Conservation (phyloP, 2,329 filamentous ascomycete genomes). For the Colletotrichum scovillei region DNA sequence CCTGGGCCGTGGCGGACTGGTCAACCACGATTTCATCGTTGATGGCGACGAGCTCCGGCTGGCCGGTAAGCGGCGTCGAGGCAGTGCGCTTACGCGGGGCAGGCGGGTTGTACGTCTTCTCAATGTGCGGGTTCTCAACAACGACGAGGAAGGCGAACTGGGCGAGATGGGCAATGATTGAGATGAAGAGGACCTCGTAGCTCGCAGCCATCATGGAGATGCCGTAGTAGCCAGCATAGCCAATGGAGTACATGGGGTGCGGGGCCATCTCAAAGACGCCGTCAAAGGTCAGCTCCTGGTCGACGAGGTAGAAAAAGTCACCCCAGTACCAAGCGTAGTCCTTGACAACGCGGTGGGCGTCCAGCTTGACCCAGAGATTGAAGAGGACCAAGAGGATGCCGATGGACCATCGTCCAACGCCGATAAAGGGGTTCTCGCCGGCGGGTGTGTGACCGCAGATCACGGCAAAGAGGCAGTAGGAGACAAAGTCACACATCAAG, state of each 20-base stretch:
- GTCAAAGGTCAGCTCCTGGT: conserved; percentile 97
- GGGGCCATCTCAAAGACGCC: conserved; percentile 99
- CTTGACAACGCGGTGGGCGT: conserved; percentile 97
- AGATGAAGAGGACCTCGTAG: conserved; percentile 97
- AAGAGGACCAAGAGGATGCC: conserved; percentile 87
- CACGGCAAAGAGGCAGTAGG: conserved; percentile 95
- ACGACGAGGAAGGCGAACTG: conserved; percentile 93
- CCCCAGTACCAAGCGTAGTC: conserved; percentile 99
- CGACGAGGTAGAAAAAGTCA: conserved; percentile 98
- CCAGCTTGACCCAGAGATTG: conserved; percentile 98
- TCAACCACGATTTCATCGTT: conserved; percentile 34
- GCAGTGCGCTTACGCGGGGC: conserved; percentile 72
- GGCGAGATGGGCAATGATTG: conserved; percentile 91
- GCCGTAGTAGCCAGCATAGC: conserved; percentile 97
- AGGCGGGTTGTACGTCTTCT: conserved; percentile 95
- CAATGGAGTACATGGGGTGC: conserved; percentile 98
- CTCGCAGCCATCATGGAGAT: conserved; percentile 98
- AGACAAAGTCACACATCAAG: conserved; percentile 98
- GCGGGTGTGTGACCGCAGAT: conserved; percentile 83
- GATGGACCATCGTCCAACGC: conserved; percentile 79
- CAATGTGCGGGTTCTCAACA: conserved; percentile 97
- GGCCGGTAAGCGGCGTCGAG: conserved; percentile 43
- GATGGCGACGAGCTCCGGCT: conserved; percentile 26
- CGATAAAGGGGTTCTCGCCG: conserved; percentile 77
- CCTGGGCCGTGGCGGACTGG: conserved; percentile 42